Evolutionary conservation across 1,284 basidiomycete genomes (phyloP).

Genomic region (Cutaneotrichosporon curvatum): DNA sequence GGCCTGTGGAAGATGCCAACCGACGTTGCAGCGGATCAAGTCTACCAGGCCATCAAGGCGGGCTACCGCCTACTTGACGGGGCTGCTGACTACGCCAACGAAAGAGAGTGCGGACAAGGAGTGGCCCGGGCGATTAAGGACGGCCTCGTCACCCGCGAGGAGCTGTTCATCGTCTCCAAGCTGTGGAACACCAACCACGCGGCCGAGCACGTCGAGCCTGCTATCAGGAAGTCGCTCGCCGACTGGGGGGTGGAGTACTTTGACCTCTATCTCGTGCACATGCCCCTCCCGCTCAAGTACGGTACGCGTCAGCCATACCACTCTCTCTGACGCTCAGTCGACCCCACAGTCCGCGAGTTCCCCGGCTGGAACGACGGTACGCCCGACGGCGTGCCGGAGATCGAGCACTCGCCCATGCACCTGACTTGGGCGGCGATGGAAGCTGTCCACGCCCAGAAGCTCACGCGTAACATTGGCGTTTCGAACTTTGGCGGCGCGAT

Average conservation of each 20-base stretch:
- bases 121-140: slow-evolving; percentile 52
- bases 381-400: slow-evolving; percentile 1
- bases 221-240: slow-evolving; percentile 17
- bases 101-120: slow-evolving; percentile 58
- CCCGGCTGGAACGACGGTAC: slow-evolving; percentile 4
- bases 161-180: slow-evolving; percentile 54
- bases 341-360: slow-evolving; percentile 4
- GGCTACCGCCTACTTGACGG: slow-evolving; percentile 49
- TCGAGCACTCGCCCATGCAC: slow-evolving; percentile 22
- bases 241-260: slow-evolving; percentile 67
- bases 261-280: slow-evolving; percentile 61
- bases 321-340: not conserved
- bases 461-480: slow-evolving; percentile 72
- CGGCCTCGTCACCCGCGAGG: slow-evolving; percentile 53
- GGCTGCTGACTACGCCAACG: slow-evolving; percentile 47
- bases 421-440: slow-evolving; percentile 69
- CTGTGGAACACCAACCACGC: slow-evolving; percentile 64
- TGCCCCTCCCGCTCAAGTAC: slow-evolving; percentile 41
- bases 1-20: slow-evolving; percentile 28
- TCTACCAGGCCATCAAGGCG: slow-evolving; percentile 48
- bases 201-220: slow-evolving; percentile 11
- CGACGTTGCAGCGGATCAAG: slow-evolving; percentile 26
- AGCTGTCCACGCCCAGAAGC: slow-evolving; percentile 57
- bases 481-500: slow-evolving; percentile 60
- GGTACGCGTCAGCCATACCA: not conserved